A percentile compares a stretch with the other conserved stretches of the same genome.
phyloP scores from a whole-genome alignment of 1,139 yeast genomes.

The Zygoascus meyerae region DNA sequence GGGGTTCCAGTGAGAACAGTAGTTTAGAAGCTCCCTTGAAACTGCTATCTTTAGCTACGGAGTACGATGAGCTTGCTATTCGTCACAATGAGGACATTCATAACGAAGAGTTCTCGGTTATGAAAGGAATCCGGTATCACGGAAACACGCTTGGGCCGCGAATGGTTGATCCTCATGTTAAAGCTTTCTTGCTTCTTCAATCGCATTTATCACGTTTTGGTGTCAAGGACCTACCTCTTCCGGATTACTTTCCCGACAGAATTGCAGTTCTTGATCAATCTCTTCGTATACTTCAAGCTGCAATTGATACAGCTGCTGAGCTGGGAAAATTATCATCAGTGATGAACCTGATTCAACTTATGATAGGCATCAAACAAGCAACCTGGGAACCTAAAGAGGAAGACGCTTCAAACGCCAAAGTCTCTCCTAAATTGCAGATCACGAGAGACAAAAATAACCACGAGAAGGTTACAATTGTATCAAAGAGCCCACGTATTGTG shows the following conservation, averaged over 20 bases:
- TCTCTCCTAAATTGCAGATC: slow-evolving; percentile 3
- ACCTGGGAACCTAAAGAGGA: slow-evolving; percentile 49
- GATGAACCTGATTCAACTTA: slow-evolving; percentile 41
- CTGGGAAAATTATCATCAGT: slow-evolving; percentile 50
- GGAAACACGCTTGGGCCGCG: slow-evolving; percentile 49
- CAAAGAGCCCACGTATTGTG: slow-evolving; percentile 38
- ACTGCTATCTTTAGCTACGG: slow-evolving; percentile 59
- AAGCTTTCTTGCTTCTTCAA: slow-evolving; percentile 77
- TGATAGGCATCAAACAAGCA: slow-evolving; percentile 89
- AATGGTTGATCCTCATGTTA: slow-evolving; percentile 95
- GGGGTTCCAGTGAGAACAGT: not conserved
- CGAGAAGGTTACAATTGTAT: slow-evolving; percentile 8
- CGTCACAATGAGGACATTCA: slow-evolving; percentile 93
- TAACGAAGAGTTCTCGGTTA: slow-evolving; percentile 79
- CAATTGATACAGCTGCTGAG: slow-evolving; percentile 84
- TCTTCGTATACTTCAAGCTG: slow-evolving; percentile 88
- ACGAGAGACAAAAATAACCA: slow-evolving; percentile 5
- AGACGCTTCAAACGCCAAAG: slow-evolving; percentile 1
- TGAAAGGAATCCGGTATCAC: slow-evolving; percentile 53
- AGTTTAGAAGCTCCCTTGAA: slow-evolving; percentile 5
- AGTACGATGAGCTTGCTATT: slow-evolving; percentile 88
- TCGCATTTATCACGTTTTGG: slow-evolving; percentile 65
- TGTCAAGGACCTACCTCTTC: slow-evolving; percentile 73
- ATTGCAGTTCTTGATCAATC: slow-evolving; percentile 90
- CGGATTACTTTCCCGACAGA: slow-evolving; percentile 93